Conservation (phyloP, 1,139 yeast genomes). For the Meyerozyma carpophila region DNA sequence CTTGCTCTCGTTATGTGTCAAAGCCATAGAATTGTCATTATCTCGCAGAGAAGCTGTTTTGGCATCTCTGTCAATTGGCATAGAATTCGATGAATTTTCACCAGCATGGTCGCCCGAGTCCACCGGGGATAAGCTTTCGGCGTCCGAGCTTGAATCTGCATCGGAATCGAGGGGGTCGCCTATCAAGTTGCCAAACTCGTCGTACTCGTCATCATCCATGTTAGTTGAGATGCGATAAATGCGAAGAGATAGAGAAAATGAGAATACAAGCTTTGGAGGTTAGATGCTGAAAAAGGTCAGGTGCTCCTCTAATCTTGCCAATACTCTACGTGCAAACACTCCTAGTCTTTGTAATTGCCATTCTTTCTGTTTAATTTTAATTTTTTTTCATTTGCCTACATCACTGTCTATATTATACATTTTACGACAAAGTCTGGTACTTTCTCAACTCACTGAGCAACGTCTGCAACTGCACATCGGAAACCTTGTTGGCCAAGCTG, state of each 20-base stretch:
- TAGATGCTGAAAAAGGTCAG: no score
- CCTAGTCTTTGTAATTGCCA: neutral
- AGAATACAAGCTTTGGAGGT: neutral
- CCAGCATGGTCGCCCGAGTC: neutral
- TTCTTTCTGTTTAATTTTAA: neutral
- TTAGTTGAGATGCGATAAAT: neutral
- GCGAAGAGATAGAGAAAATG: neutral
- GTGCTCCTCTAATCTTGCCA: no score
- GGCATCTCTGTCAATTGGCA: conserved; percentile 10
- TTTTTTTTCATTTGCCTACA: neutral
- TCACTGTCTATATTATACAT: neutral
- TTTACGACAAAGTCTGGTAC: conserved; percentile 40
- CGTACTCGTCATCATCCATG: conserved; percentile 53
- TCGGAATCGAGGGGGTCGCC: conserved; percentile 48
- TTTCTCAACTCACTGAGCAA: conserved; percentile 81
- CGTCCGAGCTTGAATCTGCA: conserved; percentile 21
- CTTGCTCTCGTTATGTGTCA: neutral
- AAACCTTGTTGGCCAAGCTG: conserved; percentile 71
- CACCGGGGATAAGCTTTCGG: neutral
- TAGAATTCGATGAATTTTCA: neutral
- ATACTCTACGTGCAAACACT: no score
- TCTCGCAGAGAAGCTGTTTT: conserved; percentile 4
- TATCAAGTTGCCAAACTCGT: conserved; percentile 78
- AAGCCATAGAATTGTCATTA: neutral
- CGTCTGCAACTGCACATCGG: conserved; percentile 83